Evolutionary conservation across 2,329 filamentous ascomycete genomes (phyloP).

Genomic region (Phoma herbarum): DNA sequence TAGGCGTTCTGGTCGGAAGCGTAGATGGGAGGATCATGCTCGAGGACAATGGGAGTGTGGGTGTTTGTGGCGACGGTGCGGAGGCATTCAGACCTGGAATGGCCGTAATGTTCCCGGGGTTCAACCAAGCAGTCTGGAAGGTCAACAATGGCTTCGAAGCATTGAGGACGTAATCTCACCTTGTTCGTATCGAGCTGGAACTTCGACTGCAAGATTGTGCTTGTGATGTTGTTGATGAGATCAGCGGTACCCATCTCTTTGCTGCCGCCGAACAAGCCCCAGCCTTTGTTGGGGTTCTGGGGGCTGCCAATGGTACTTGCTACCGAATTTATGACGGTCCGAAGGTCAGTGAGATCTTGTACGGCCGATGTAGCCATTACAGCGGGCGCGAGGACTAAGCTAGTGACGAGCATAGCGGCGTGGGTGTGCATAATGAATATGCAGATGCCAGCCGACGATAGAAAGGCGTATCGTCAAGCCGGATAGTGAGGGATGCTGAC

Average conservation of each 20-base stretch:
- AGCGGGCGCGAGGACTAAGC: slow-evolving; percentile 37
- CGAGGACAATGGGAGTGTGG: slow-evolving; percentile 30
- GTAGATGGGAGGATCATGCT: slow-evolving; percentile 24
- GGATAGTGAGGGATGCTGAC: slow-evolving; percentile 16
- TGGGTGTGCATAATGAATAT: slow-evolving; percentile 9
- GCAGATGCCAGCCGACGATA: slow-evolving; percentile 5
- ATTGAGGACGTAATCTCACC: slow-evolving; percentile 22
- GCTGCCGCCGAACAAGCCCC: slow-evolving; percentile 29
- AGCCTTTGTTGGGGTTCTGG: slow-evolving; percentile 41
- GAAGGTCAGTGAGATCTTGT: slow-evolving; percentile 43
- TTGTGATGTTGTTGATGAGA: slow-evolving; percentile 46
- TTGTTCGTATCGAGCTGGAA: slow-evolving; percentile 44
- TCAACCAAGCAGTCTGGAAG: slow-evolving; percentile 33
- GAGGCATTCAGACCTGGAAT: slow-evolving; percentile 19
- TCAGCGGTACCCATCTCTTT: slow-evolving; percentile 43
- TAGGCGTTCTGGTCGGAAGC: slow-evolving; percentile 24
- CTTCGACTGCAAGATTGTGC: slow-evolving; percentile 41
- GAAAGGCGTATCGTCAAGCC: slow-evolving; percentile 1
- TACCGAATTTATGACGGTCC: slow-evolving; percentile 38
- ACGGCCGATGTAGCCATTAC: slow-evolving; percentile 37
- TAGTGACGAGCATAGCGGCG: slow-evolving; percentile 39
- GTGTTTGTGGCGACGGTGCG: slow-evolving; percentile 15
- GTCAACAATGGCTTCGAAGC: slow-evolving; percentile 2
- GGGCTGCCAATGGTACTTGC: slow-evolving; percentile 40
- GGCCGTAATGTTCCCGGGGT: slow-evolving; percentile 12